Evolutionary conservation across 257 asterid species (phyloP), one percentile per base, ranked within the genome.

Genomic region (Plectranthus barbatus): DNA sequence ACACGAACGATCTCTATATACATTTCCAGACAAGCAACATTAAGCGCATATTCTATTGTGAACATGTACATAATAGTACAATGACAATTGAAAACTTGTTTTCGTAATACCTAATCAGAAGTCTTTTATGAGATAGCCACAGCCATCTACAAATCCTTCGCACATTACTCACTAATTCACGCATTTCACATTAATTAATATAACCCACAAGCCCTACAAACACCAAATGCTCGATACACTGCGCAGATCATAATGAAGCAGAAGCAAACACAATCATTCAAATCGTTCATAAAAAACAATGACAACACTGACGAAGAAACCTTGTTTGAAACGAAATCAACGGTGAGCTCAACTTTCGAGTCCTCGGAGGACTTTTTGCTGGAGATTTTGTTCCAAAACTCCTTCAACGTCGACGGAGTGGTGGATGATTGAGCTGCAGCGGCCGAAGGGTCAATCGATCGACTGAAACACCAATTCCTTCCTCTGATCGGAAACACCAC

Each of bases 381-480:
- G 64, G 88, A 65, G 50, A 93, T 56, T 69, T 20, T 75, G 55
- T 33, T 69, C 84, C 80, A 85, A 56, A 90, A 86, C 14, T 82
- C 86, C 69, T 74, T 90, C 50, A 93, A 62, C 18, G 97, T 87
- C 68, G 96, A 79, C 17, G 96, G 97, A 66, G 76, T 23, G 70
- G 69, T 65, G 21, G 91, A 72, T 48, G 86, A 82, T 45, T 82
- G 88, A 14, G 82, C 70, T 48, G 75, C 76, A 14, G 49, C 53
- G 15, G 54, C 24, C 20, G 81, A 77, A 18, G 87, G 82, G 50
- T 92, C 96, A 61, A 85, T 59, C 74, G 90, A 77, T 62, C 82
- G 85, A 83, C 88, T 81, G 71, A 93, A 93, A 56, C 91, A 89
- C 99, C 99, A 93, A 57, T 83, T 93, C 72, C 94, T 87, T 26